Evolutionary conservation across 305 asterid species (phyloP), one percentile per base, ranked within the genome.

Genomic region (Rubia balearica): DNA sequence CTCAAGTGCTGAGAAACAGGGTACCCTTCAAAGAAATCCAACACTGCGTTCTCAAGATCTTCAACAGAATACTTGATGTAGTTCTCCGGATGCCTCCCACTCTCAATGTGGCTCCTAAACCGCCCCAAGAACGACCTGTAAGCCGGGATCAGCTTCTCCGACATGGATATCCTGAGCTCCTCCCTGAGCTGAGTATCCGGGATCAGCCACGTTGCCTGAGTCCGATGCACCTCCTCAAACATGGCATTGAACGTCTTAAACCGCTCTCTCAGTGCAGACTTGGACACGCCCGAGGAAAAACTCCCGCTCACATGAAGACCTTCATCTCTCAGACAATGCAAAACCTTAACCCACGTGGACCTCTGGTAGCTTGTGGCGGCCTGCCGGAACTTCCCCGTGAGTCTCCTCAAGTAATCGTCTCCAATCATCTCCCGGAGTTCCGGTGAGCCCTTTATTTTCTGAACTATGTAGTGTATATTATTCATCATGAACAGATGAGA

Each of bases 151-250:
- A 85, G 45, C 78, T 57, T 71, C 77, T 81, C 90, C 0, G 76
- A 67, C 40, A 85, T 76, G 53, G 87, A 81, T 45, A 85, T 85
- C 30, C 82, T 73, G 51, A 83, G 87, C 68, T 85, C 87, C 76
- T 83, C 86, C 5, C 90, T 78, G 22, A 85, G 86, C 46, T 83
- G 90, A 73, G 69, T n/a, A 71, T 85, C 86, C 0, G 88, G 88
- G 61, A 85, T 69, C 46, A 81, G 63, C 88, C 88, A 83, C 8
- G 73, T 78, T 2, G 85, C 83, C 77, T 85, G 88, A 70, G 85
- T 85, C 72, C 83, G 77, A 64, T 80, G 87, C 10, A 85, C 90
- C 42, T 85, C 88, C 74, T 85, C 90, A 76, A 85, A 81, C 78
- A 81, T 78, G 33, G 80, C 86, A 75, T 85, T 85, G 71, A 85